phyloP scores from a whole-genome alignment of 495 filamentous ascomycete genomes.

The Penicillium flavigenum region DNA sequence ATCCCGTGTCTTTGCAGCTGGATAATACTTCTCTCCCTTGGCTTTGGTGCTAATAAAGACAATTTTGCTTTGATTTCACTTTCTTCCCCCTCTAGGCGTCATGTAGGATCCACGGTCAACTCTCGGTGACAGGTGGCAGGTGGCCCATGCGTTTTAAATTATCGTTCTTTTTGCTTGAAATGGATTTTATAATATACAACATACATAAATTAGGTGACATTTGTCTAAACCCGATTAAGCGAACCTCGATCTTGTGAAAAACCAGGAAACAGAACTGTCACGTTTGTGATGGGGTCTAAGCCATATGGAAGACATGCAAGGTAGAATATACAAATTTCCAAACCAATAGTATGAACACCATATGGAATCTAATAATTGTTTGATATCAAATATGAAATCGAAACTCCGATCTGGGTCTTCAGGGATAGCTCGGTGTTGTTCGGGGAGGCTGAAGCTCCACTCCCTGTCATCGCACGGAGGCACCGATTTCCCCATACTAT shows the following conservation, averaged over 20 bases:
- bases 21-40: neutral
- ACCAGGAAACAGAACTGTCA: neutral
- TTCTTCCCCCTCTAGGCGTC: slow-evolving; percentile 12
- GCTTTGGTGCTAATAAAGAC: neutral
- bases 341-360: slow-evolving; percentile 2
- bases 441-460: slow-evolving; percentile 17
- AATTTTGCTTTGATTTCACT: neutral
- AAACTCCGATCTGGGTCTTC: slow-evolving; percentile 12
- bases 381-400: neutral
- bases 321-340: neutral
- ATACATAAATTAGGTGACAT: neutral
- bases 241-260: neutral
- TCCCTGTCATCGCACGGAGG: slow-evolving; percentile 10
- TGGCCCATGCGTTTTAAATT: slow-evolving; percentile 23
- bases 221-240: neutral
- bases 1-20: slow-evolving; percentile 2
- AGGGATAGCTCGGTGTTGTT: slow-evolving; percentile 22
- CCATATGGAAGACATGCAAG: slow-evolving; percentile 1
- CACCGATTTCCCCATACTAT: slow-evolving; percentile 17
- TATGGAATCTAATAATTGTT: neutral
- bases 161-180: neutral
- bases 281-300: neutral
- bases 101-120: slow-evolving; percentile 3
- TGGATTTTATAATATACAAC: neutral
- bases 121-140: slow-evolving; percentile 32